Evolutionary conservation across 208 protist species (phyloP), one percentile per base, ranked within the genome.

Genomic region (Crithidia acanthocephali): DNA sequence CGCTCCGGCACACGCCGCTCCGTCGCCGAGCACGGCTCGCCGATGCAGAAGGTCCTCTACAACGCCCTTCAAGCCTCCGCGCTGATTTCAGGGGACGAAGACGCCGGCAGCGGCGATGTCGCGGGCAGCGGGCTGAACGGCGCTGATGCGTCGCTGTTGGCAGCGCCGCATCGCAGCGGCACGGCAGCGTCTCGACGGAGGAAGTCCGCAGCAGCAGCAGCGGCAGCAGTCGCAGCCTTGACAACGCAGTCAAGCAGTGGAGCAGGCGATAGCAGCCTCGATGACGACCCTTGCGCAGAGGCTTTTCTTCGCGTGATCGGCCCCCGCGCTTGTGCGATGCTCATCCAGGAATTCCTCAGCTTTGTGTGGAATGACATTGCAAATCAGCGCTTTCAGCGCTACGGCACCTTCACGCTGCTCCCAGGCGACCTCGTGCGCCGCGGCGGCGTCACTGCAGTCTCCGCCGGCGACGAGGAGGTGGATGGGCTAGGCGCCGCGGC

Each of bases 281-380:
- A 68, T 23, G 71, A 82, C n/a, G 91, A 93, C 59, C 88, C 89
- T 9, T 96, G 92, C 61, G 84, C 78, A 16, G 87, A 95, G 69
- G 89, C 92, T 25, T 96, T 96, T 79, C 57, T 92, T 33, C 78
- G 84, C 47, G 84, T 94, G 0, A 79, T 95, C 53, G 92, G 92
- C 18, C 87, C 88, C 5, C 75, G 80, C 28, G 84, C 81, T 13
- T 94, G 87, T 75, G 77, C 63, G 28, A 87, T 93, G 76, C 70
- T 95, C 25, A 77, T 96, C 7, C 87, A 95, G 57, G 89, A 96
- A 62, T 96, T 96, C 57, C 65, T 94, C 15, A 65, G 82, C 59
- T 96, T 95, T 80, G 73, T 96, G 30, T 96, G 92, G 90, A 96
- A 96, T 64, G 87, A 93, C 57, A 80, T 96, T 67, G 86, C 90